These are phyloP conservation scores for Starmerella davenportii DNA, from an alignment of 805 yeast species.

Conservation along the genomic window DNA sequence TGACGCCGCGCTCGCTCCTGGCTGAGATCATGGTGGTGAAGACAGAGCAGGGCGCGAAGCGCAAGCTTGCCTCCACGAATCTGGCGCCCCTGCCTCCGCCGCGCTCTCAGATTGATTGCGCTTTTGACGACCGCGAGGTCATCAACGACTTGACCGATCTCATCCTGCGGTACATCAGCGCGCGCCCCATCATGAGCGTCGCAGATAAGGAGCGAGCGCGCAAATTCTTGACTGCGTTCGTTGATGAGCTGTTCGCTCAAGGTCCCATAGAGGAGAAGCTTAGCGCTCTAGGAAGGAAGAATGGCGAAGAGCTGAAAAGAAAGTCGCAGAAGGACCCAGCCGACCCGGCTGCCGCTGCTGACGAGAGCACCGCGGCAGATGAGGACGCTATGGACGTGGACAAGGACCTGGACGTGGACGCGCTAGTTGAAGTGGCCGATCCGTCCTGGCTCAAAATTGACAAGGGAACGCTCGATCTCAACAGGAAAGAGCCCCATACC, in stretches of 20 bases:
- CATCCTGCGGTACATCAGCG: constrained; percentile 45
- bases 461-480: constrained; percentile 14
- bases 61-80: constrained; percentile 49
- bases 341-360: constrained; percentile 3
- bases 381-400: constrained; percentile 7
- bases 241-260: constrained; percentile 49
- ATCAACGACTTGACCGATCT: constrained; percentile 57
- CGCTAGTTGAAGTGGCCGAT: constrained; percentile 4
- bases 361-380: constrained; percentile 1
- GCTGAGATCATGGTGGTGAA: constrained; percentile 85
- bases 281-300: not conserved
- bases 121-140: constrained; percentile 46
- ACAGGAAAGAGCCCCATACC: constrained; percentile 19
- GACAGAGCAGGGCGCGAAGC: constrained; percentile 74
- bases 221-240: constrained; percentile 50
- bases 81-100: constrained; percentile 47
- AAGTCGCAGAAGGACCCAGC: not conserved
- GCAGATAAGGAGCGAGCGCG: constrained; percentile 64
- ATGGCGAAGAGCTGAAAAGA: not conserved
- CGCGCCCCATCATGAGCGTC: constrained; percentile 56
- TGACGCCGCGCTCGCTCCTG: constrained; percentile 76
- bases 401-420: constrained; percentile 1
- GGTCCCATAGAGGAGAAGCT: constrained; percentile 2
- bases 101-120: constrained; percentile 50
- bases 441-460: constrained; percentile 18